Conservation (phyloP, 2,329 filamentous ascomycete genomes). For the Colletotrichum sp. region DNA sequence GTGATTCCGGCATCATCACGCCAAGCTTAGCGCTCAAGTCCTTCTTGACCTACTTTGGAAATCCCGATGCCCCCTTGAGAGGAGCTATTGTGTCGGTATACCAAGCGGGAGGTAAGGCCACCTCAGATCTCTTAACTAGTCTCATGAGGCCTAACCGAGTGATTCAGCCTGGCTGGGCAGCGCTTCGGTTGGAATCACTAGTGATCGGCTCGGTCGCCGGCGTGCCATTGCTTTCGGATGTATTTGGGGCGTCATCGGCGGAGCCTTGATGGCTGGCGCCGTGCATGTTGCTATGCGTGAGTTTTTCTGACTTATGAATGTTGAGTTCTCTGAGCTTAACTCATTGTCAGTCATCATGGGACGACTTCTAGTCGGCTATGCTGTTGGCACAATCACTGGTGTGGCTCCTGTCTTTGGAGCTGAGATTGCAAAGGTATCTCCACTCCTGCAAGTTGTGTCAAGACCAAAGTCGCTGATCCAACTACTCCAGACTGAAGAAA, state of each 20-base stretch:
- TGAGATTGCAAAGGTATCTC: conserved; percentile 42
- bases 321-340: not conserved
- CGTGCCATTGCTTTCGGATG: conserved; percentile 45
- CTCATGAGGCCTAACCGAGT: not conserved
- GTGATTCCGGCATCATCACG: conserved; percentile 47
- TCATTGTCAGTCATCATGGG: conserved; percentile 37
- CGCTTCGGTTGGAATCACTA: conserved; percentile 42
- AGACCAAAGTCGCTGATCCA: not conserved
- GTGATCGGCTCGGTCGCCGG: conserved; percentile 39
- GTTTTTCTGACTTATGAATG: not conserved
- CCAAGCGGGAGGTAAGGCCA: conserved; percentile 38
- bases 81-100: conserved; percentile 46
- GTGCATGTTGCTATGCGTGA: conserved; percentile 44
- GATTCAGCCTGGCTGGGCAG: conserved; percentile 42
- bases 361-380: conserved; percentile 41
- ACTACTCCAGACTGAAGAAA: conserved; percentile 34
- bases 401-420: conserved; percentile 45
- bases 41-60: conserved; percentile 38
- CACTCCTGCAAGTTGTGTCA: not conserved
- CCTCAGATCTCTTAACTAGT: too few relatives aligned
- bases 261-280: conserved; percentile 44
- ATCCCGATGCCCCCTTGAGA: conserved; percentile 36
- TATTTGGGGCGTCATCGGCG: conserved; percentile 42
- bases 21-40: conserved; percentile 41
- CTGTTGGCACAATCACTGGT: conserved; percentile 45